Base-by-base conservation (phyloP, 2,329 filamentous ascomycete species). In the Coniella vitis region DNA sequence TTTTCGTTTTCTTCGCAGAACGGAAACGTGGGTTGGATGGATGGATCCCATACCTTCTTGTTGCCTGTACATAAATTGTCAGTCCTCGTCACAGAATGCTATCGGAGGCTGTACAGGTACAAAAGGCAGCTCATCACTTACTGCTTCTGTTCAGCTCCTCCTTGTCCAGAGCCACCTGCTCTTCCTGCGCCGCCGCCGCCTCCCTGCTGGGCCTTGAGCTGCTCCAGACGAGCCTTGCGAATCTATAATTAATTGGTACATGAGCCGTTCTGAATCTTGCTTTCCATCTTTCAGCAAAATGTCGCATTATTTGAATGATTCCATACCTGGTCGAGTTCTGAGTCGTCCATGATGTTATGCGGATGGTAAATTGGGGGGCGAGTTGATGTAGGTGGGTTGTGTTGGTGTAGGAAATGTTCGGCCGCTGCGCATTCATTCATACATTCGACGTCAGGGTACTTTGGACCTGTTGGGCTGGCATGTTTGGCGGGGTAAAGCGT, bases 221-320 rank as follows among this genome's bases (percentile, higher is more conserved):
- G 90, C 69, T 91, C 87, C 47, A 96, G 83, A 55, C 93, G 89
- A 61, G 91, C 91, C 68, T 88, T 86, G 65, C 91, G 78, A 64
- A 97, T 96, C 86, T 95, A 62, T 16, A 20, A 8, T 4, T 20
- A 14, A 31, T 35, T 16, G 19, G 36, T 21, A 9, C 14, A 16
- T 17, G 14, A 9, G 17, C n/a, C n/a, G 3, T 34, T 4, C 5
- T 12, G 8, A 12, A 16, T 32, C 16, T 37, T 19, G 9, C 4
- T 2, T 13, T 17, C 2, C 32, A 22, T 7, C 9, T 19, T 19
- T n/a, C n/a, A n/a, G n/a, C n/a, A n/a, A n/a, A n/a, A n/a, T n/a
- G n/a, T n/a, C n/a, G n/a, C n/a, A n/a, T n/a, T n/a, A n/a, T 29
- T 29, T 5, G 25, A 5, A 29, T 10, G 16, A 14, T 19, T n/a